Conservation (phyloP, 768 basidiomycete species). For the Udeniomyces megalosporus region DNA sequence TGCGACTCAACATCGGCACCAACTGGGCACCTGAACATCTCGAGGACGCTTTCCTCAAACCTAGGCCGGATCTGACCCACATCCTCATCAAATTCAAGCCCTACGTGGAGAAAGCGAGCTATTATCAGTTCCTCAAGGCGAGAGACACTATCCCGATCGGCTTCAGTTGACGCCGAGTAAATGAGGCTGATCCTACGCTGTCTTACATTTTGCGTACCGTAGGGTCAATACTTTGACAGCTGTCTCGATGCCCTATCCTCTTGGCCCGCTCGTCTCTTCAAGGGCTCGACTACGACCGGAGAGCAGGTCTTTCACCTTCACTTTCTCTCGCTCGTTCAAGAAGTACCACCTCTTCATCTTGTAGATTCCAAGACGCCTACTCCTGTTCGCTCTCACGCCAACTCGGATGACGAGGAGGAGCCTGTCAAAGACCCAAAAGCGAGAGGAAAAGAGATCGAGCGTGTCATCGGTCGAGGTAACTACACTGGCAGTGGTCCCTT, state of each 20-base stretch:
- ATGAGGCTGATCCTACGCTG: too few species aligned
- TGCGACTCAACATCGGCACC: slow-evolving; percentile 58
- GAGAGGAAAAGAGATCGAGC: slow-evolving; percentile 19
- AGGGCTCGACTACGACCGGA: neutral
- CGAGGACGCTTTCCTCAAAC: slow-evolving; percentile 46
- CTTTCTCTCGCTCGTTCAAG: slow-evolving; percentile 31
- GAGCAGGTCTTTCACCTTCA: slow-evolving; percentile 20
- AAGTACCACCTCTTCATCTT: slow-evolving; percentile 27
- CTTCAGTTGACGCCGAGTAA: too few species aligned
- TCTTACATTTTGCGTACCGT: too few species aligned
- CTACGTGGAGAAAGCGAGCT: slow-evolving; percentile 58
- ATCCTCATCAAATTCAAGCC: slow-evolving; percentile 64
- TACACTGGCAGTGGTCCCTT: slow-evolving; percentile 23
- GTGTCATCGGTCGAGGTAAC: slow-evolving; percentile 9
- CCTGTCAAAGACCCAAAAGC: slow-evolving; percentile 12
- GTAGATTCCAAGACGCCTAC: slow-evolving; percentile 15
- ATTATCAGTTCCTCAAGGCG: slow-evolving; percentile 68
- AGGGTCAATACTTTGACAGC: slow-evolving; percentile 29
- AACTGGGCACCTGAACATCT: slow-evolving; percentile 69
- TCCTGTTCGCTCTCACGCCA: slow-evolving; percentile 18
- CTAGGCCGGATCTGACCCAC: slow-evolving; percentile 36
- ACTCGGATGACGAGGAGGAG: slow-evolving; percentile 21
- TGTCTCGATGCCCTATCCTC: neutral
- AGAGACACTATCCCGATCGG: too few species aligned
- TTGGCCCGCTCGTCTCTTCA: slow-evolving; percentile 48